These are phyloP conservation scores for Tieghemostelium lacteum DNA, from an alignment of 78 protist genomes.

Conservation along the genomic window DNA sequence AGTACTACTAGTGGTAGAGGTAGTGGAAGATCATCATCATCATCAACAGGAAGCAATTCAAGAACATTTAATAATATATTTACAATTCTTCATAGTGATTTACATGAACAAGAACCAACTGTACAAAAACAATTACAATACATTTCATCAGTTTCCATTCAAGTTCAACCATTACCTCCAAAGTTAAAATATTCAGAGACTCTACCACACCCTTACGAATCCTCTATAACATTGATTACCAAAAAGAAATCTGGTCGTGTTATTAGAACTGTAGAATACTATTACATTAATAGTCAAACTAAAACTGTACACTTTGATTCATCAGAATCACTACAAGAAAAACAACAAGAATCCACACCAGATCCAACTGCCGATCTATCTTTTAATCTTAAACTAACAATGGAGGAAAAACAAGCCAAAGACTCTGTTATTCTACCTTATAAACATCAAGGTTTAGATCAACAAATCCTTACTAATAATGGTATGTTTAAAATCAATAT, in stretches of 20 bases:
- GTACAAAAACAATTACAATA: conserved; percentile 47
- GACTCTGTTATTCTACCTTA: conserved; percentile 72
- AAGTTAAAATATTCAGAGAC: conserved; percentile 33
- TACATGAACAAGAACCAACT: conserved; percentile 31
- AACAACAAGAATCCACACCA: conserved; percentile 20
- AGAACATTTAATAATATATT: conserved; percentile 36
- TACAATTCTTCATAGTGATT: conserved; percentile 51
- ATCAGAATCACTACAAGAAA: conserved; percentile 34
- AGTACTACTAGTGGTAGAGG: no score
- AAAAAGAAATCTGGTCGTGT: conserved; percentile 73
- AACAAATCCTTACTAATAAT: neutral
- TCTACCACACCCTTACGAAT: conserved; percentile 49
- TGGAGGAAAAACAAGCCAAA: conserved; percentile 71
- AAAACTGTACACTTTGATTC: conserved; percentile 67
- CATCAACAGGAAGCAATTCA: neutral
- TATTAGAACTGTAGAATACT: conserved; percentile 70
- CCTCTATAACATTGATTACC: conserved; percentile 56
- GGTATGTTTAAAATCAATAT: no score
- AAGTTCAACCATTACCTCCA: conserved; percentile 57
- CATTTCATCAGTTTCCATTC: conserved; percentile 64
- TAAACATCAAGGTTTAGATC: conserved; percentile 34
- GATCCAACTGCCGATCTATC: conserved; percentile 77
- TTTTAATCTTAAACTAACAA: conserved; percentile 71
- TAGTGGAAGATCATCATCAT: no score
- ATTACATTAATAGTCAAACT: conserved; percentile 25